Percentiles rank a stretch among this genome's conserved stretches.
Evolutionary conservation across 2,329 filamentous ascomycete species (phyloP).

Genomic region (Colletotrichum costaricense): DNA sequence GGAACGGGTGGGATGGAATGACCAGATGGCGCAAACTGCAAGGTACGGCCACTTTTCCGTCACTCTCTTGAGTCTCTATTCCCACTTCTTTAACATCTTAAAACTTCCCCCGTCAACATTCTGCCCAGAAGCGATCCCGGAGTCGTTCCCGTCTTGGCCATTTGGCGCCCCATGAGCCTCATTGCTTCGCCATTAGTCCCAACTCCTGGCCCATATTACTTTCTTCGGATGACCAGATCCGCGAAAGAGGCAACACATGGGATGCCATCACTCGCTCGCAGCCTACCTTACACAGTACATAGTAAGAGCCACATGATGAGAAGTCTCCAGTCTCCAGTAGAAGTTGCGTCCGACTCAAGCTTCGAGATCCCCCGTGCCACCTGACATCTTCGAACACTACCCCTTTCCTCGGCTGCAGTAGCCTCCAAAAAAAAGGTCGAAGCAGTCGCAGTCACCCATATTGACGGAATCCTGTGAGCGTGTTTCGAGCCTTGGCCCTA

Average conservation of each 20-base stretch:
- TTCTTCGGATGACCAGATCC: conserved; percentile 28
- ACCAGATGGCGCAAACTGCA: neutral
- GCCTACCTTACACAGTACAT: too few species aligned
- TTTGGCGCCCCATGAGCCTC: conserved; percentile 7
- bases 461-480: conserved; percentile 8
- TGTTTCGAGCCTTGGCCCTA: conserved; percentile 24
- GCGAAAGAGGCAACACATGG: neutral
- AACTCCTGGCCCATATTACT: conserved; percentile 13
- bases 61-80: neutral
- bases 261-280: neutral
- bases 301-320: neutral
- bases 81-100: conserved; percentile 3
- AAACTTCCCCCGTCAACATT: neutral
- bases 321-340: neutral
- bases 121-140: conserved; percentile 7
- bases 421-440: neutral
- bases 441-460: neutral
- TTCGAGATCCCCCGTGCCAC: neutral
- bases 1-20: neutral
- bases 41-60: conserved; percentile 10
- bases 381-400: neutral
- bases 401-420: neutral
- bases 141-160: conserved; percentile 26
- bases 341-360: neutral
- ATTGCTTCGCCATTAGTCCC: neutral